phyloP scores from a whole-genome alignment of 2,329 filamentous ascomycete species.

The Hypoxylon sp. region DNA sequence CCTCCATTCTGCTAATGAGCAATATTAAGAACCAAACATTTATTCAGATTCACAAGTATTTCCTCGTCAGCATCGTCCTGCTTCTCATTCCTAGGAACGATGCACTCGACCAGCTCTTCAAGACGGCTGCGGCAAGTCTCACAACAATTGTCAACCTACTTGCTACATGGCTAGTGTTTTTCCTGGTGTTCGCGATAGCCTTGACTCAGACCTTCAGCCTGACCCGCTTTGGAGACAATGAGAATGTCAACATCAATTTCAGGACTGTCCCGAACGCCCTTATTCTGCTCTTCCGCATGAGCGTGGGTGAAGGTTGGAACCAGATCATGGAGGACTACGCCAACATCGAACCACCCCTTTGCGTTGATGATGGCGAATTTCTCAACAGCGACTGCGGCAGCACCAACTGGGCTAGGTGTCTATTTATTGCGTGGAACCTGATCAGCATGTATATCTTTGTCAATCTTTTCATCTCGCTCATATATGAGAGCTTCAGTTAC shows the following conservation, averaged over 20 bases:
- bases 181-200: constrained; percentile 95
- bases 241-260: constrained; percentile 88
- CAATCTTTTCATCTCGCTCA: constrained; percentile 96
- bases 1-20: constrained; percentile 81
- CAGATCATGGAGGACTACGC: constrained; percentile 96
- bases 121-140: constrained; percentile 95
- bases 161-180: constrained; percentile 97
- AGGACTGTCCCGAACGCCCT: constrained; percentile 93
- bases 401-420: constrained; percentile 84
- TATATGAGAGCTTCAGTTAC: constrained; percentile 99
- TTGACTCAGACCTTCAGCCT: constrained; percentile 96
- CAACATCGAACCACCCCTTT: constrained; percentile 82
- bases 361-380: constrained; percentile 79
- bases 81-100: constrained; percentile 96
- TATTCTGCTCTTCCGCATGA: constrained; percentile 93
- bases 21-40: constrained; percentile 74
- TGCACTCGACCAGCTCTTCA: constrained; percentile 97
- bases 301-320: constrained; percentile 97
- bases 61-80: constrained; percentile 89
- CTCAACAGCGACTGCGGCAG: constrained; percentile 95
- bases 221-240: constrained; percentile 84
- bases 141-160: constrained; percentile 91
- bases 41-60: constrained; percentile 90
- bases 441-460: constrained; percentile 99
- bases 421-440: constrained; percentile 98